Base-by-base conservation (phyloP, 2,329 filamentous ascomycete genomes). In the Phialophora chinensis region DNA sequence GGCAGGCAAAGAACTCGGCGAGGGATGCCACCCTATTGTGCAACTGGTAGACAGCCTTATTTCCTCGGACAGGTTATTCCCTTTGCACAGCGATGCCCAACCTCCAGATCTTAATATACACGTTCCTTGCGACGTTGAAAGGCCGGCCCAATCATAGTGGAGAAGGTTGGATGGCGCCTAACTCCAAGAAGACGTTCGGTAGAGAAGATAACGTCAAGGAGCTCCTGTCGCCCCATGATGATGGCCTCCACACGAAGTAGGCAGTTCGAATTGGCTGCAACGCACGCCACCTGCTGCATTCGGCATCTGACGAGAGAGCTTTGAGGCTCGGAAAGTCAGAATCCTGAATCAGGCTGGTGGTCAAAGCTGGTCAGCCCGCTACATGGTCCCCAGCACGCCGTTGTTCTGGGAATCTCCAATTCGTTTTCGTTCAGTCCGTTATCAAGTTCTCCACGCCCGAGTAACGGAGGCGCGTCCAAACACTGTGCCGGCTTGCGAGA, bases 141-240 rank as follows among this genome's bases (percentile, higher is more conserved):
- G 23, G 23, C n/a, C 11, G 23, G 25, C 23, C 64, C 64, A 62
- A 62, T 66, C 42, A 62, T 17, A 42, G 14, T 35, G 62, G 54
- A 23, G 44, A 59, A 31, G 56, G 47, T 25, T 23, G 35, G 12
- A 33, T 38, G 11, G 14, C 54, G 27, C 35, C 66, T 66, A 68
- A 64, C 63, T 57, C 25, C 60, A 68, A 63, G 33, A 31, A 54
- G 66, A 44, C 59, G 60, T 63, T 68, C 55, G 60, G 60, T 27
- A 63, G 63, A 68, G 66, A 68, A 59, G n/a, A 55, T 56, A 56
- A 56, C 59, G 44, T 63, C 61, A 50, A 53, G 25, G n/a, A 61
- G 31, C 29, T 58, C 33, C 23, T 23, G 10, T 33, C 23, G 23
- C 20, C 8, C 20, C 23, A 50, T 6, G 20, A 23, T 50, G 47